Base-by-base conservation (phyloP, 176 grass and related monocot genomes). In the Oryza punctata region DNA sequence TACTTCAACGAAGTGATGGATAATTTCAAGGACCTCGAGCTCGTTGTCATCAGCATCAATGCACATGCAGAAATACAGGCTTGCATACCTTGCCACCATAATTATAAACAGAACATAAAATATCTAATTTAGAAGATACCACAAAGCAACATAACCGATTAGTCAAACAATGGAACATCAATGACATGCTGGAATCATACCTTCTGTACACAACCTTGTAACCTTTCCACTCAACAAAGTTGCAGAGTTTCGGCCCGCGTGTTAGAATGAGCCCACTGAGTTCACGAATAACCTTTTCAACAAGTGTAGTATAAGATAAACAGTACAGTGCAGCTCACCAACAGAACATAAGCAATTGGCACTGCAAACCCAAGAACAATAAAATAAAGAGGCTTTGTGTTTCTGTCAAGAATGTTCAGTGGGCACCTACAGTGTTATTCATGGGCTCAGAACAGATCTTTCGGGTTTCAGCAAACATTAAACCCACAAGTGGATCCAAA, bases 41-140 rank as follows among this genome's bases (percentile, higher is more conserved):
- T 96, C 96, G 78, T 99, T 99, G 78, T 99, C 96, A 47, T 94
- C 89, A 66, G 93, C 81, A 84, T 99, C 91, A 75, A 96, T 91
- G 86, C 96, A 99, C 93, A 99, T 99, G 89, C 96, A 99, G 86
- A 99, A 99, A 90, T 99, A 99, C 49, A 99, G 87, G 80, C 96
- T 99, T 2, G 96, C 96, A 87, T 99, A 99, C 89, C 96, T 99
- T 67, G 4, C 37, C 43, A 81, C 35, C 37, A 65, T 10, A 77
- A 75, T 79, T 73, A 85, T 63, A 61, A 84, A 81, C 15, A 79
- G 66, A 10, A 43, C n/a, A 88, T 88, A 64, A 77, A 69, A 50
- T 15, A 38, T 43, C 69, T 18, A 43, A 79, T 2, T 2, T 40
- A 76, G 72, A 18, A 76, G 19, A 72, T 18, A 61, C 66, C 72